Conservation (phyloP, 345 rosid genomes). For the Barbarea vulgaris region DNA sequence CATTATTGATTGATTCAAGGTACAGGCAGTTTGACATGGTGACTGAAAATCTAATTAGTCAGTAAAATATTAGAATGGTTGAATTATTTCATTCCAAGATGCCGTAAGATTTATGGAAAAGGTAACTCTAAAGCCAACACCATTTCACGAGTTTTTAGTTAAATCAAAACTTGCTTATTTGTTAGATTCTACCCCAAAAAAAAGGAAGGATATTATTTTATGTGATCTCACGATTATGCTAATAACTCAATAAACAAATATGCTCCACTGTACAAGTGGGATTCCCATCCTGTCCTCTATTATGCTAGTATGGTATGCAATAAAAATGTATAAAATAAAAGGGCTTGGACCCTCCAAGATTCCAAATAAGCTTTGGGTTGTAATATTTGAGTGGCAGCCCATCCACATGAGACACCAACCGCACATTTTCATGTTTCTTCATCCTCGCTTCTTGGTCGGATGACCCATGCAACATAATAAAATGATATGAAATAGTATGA, state of each 20-base stretch:
- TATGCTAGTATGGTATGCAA: not conserved
- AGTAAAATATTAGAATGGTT: not conserved
- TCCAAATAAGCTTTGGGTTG: not conserved
- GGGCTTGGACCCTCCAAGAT: not conserved
- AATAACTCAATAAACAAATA: not conserved
- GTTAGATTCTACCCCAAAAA: not conserved
- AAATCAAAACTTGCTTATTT: not conserved
- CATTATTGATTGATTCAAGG: not conserved
- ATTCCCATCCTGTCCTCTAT: not conserved
- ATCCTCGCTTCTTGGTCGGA: constrained; percentile 15
- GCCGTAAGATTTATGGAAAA: not conserved
- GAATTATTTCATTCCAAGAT: not conserved
- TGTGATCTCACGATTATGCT: not conserved
- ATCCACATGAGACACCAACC: constrained; percentile 28
- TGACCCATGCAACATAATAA: constrained; percentile 33
- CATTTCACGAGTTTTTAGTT: not conserved
- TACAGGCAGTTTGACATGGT: too few species aligned
- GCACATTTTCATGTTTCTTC: constrained; percentile 22
- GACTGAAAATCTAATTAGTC: not conserved
- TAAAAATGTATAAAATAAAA: not conserved
- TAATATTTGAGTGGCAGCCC: constrained; percentile 24
- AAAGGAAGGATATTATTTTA: not conserved
- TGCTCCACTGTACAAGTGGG: not conserved
- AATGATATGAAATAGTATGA: too few species aligned
- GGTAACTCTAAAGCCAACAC: not conserved